Base-by-base conservation (phyloP, 192 early-diverging fungal species). In the Kappamyces sp. region DNA sequence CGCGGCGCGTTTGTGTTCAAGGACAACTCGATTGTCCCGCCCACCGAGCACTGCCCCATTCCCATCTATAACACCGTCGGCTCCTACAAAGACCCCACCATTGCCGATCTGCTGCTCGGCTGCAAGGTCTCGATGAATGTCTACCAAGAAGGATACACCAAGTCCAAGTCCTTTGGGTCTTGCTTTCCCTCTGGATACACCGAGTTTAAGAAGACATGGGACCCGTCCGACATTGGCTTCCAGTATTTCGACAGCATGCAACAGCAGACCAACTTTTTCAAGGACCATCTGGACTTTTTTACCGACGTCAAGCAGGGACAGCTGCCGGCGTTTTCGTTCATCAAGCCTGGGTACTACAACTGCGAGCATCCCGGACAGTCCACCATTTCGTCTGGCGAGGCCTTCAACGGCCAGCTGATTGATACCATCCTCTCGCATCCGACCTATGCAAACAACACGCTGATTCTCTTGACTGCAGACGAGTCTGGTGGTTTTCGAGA, bases 311-410 rank as follows among this genome's bases (percentile, higher is more conserved):
- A 31, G 5, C 5, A 38, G 23, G 63, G 63, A 2, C 7, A n/a
- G 5, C 57, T 65, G 2, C 63, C 63, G 8, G 40, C 63, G 34
- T 51, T 65, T 5, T 36, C 57, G 1, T 65, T 39, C 36, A 35
- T 65, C 55, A 65, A 65, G 40, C 54, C 41, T 8, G 37, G n/a
- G 6, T 37, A 44, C 5, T 43, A 8, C 42, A 33, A 6, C 3
- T 49, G 41, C 6, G 63, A 65, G 39, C 63, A 65, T 33, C 63
- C 63, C 10, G 57, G 57, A 8, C 6, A 5, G n/a, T 15, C 33
- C 13, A 65, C 43, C 36, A 65, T 65, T 37, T 58, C 63, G 2
- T 51, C 63, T 23, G 63, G 63, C 6, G 63, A 65, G 40, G 39
- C 15, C 6, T 60, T 65, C 2, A 65, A 57, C 63, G 6, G 5